Base-by-base conservation (phyloP, 2,329 filamentous ascomycete genomes). In the Cucurbitaria berberidis region DNA sequence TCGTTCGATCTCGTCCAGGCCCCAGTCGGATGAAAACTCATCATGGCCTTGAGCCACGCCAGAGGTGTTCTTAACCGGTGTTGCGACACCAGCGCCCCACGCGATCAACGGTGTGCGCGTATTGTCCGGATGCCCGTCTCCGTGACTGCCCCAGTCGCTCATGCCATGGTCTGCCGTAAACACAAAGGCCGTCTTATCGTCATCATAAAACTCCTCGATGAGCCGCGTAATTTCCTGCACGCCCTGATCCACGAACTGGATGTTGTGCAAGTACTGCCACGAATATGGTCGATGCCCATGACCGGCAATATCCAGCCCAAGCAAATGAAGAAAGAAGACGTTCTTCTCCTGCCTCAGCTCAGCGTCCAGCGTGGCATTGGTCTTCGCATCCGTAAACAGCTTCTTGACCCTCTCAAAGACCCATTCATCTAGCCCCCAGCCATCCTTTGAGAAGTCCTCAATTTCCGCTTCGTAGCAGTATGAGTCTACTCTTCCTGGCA, bases 131-230 rank as follows among this genome's bases (percentile, higher is more conserved):
- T 99, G 93, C 7, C 95, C 95, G 74, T 99, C 95, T 32, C 96
- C 96, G 73, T 99, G 96, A 65, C 93, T 98, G n/a, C 96, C 95
- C 88, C 90, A 97, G 75, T 99, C 95, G 69, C 91, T 98, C 95
- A 99, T 99, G 16, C 95, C 95, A 74, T 99, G 95, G 70, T 99
- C 95, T 7, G 95, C 95, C 1, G 96, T 99, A 72, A 99, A 99
- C 15, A 99, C 86, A 72, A 93, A 99, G 0, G 96, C 91, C 0
- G 95, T 98, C 74, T 95, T 88, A 48, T 85, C 89, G 59, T 86
- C 85, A 64, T 78, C 82, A 67, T 97, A 99, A 72, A 98, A 99
- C 11, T 89, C 84, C 30, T 96, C 86, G 44, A 97, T 87, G 48
- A 96, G 72, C 59, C 89, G 82, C 0, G 89, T 88, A 44, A 96